Evolutionary conservation across 2,329 filamentous ascomycete genomes (phyloP).

Genomic region (Stagonosporopsis cucurbitacearum): DNA sequence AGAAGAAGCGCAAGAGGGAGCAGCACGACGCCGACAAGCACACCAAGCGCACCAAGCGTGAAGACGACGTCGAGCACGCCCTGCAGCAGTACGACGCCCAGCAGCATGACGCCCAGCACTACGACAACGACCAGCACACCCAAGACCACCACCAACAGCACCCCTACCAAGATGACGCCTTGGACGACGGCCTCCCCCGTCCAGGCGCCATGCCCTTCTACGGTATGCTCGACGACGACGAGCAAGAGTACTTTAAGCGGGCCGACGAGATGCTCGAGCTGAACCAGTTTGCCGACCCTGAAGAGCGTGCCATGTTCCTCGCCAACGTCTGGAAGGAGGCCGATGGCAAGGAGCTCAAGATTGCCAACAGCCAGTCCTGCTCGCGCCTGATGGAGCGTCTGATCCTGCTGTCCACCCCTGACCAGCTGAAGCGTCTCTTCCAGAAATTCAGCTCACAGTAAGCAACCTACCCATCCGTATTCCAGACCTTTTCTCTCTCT

Average conservation of each 20-base stretch:
- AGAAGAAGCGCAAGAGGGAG: conserved; percentile 60
- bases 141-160: conserved; percentile 15
- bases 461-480: too few species aligned
- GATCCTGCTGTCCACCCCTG: conserved; percentile 78
- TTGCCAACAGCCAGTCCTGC: conserved; percentile 94
- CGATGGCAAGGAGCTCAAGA: conserved; percentile 90
- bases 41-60: conserved; percentile 45
- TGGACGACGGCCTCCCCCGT: conserved; percentile 42
- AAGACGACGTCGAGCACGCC: conserved; percentile 21
- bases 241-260: conserved; percentile 93
- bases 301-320: conserved; percentile 64
- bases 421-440: conserved; percentile 87
- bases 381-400: conserved; percentile 91
- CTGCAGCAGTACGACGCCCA: conserved; percentile 25
- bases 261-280: conserved; percentile 89
- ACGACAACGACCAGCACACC: conserved; percentile 19
- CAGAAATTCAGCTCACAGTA: conserved; percentile 80
- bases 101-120: conserved; percentile 27
- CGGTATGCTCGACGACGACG: conserved; percentile 87
- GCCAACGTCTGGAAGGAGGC: conserved; percentile 87
- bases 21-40: conserved; percentile 44
- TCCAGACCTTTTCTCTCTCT: too few species aligned
- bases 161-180: conserved; percentile 30
- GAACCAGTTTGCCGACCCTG: conserved; percentile 81
- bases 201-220: conserved; percentile 77